Base-by-base conservation (phyloP, 176 grass and related monocot genomes). In the Oryza rufipogon region DNA sequence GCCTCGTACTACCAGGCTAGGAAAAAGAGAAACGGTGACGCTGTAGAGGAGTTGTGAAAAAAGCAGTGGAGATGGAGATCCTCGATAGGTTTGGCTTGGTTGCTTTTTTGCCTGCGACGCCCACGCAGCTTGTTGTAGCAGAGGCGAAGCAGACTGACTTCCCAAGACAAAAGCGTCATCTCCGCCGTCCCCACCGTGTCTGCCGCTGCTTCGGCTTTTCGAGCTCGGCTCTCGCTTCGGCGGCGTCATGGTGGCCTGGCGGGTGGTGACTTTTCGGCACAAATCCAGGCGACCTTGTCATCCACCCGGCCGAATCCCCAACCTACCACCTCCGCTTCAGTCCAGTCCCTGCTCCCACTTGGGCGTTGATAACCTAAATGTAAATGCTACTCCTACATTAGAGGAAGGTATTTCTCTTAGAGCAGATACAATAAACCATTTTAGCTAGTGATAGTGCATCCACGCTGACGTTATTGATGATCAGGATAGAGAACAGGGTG, bases 271-370 rank as follows among this genome's bases (percentile, higher is more conserved):
- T 63, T 77, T 86, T 56, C 26, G 23, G 73, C 82, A 74, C 78
- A 41, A 78, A 91, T 86, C 86, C 79, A 79, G 73, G 68, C 72
- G 82, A 38, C 19, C 38, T 48, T 82, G 82, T 82, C 86, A 64
- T 74, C 70, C 33, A 61, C 49, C 42, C 11, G 6, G 39, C 38
- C 74, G 64, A 17, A 68, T 68, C 64, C 67, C 28, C 1, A 3
- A 41, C 7, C 39, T 41, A 6, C 9, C 7, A 1, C 22, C 14
- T 74, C 20, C n/a, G 58, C 17, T 20, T 56, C 58, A 61, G 58
- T 51, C 11, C 46, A 48, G 13, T 60, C 19, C 56, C 56, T 3
- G 19, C 56, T 60, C 13, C 47, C 3, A 14, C 47, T 4, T 4
- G 47, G 3, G 13, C 52, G 17, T 19, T 56, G 52, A 56, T 1